Base-by-base conservation (phyloP, 208 protist genomes). In the Trypanosoma theileri region DNA sequence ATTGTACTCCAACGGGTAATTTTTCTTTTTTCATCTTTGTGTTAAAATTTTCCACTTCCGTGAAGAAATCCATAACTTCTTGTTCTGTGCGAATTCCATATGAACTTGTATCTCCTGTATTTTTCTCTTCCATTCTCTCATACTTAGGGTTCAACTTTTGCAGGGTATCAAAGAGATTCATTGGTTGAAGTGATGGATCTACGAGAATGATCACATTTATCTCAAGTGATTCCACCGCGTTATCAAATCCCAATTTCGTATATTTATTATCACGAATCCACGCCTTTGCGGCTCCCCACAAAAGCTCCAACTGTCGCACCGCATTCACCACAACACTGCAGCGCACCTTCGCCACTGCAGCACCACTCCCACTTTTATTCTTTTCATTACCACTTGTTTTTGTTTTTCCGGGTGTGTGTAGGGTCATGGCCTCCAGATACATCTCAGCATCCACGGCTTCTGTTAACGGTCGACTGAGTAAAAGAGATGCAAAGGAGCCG, bases 351-450 rank as follows among this genome's bases (percentile, higher is more conserved):
- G 68, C 6, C 6, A 6, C 6, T 35, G 28, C 28, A 35, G 28
- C 28, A 35, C 4, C 6, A 35, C 28, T 35, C 6, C 28, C 28
- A 35, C 28, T 6, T 35, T 35, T 35, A 35, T 6, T 35, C 28
- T 35, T 35, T 35, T 35, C 28, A 35, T 35, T 35, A 35, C 28
- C 6, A 6, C 28, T 6, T 1, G 6, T 35, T 35, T 1, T 35
- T 1, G 28, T 35, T 35, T 35, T 35, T 8, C 28, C 6, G 28
- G 6, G 1, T 1, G 4, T 35, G 28, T 35, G 6, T 19, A 71
- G 44, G 14, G 69, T 66, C 53, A 69, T 71, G 12, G 69, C 60
- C 44, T 74, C 68, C 1, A 69, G 62, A 28, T 71, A 64, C 4
- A 21, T 21, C 12, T 54, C 26, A 53, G 69, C 57, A 19, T 22